Evolutionary conservation across 2,329 filamentous ascomycete genomes (phyloP).

Genomic region (Fusarium coffeatum): DNA sequence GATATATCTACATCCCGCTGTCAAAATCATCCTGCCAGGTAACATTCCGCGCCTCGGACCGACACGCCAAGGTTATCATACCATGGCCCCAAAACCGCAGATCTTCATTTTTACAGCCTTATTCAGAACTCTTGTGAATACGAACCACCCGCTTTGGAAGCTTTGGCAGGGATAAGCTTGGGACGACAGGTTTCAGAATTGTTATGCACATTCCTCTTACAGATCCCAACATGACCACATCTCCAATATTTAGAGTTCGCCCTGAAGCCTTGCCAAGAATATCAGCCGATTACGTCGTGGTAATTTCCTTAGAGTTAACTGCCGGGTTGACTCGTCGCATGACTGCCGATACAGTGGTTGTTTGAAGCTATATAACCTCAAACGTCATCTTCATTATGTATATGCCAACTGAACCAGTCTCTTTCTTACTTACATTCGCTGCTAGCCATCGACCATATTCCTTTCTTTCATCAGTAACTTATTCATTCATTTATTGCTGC

Average conservation of each 20-base stretch:
- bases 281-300: conserved; percentile 20
- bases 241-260: conserved; percentile 27
- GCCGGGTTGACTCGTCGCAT: background rate
- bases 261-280: conserved; percentile 23
- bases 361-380: conserved; percentile 7
- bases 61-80: background rate
- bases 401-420: background rate
- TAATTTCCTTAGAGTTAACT: conserved; percentile 13
- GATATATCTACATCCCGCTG: background rate
- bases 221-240: conserved; percentile 11
- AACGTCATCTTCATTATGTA: background rate
- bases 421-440: conserved; percentile 3
- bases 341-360: background rate
- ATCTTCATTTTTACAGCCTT: conserved; percentile 1
- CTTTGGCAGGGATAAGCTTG: background rate
- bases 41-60: conserved; percentile 4
- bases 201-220: conserved; percentile 24
- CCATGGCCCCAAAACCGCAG: background rate
- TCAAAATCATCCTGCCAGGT: background rate
- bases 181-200: background rate
- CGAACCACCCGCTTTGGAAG: conserved; percentile 7
- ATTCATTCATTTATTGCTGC: conserved; percentile 1
- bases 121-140: background rate
- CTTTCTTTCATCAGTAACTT: background rate
- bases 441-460: background rate